Conservation (phyloP, 441 rosid species). For the Biscutella laevigata region DNA sequence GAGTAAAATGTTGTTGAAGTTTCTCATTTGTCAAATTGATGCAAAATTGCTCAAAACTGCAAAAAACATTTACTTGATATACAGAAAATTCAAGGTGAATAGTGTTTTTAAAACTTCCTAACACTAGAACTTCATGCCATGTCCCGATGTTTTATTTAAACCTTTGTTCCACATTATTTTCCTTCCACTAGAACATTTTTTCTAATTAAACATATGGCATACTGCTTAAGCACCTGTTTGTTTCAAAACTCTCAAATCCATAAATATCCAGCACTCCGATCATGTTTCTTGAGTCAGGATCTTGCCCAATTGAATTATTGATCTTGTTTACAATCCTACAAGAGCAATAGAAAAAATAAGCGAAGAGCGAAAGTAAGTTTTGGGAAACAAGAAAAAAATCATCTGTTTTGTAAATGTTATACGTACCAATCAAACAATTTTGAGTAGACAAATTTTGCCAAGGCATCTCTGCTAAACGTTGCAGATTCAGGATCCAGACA, state of each 20-base stretch:
- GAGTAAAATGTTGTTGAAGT: slow-evolving; percentile 96
- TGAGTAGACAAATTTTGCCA: slow-evolving; percentile 75
- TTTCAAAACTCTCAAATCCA: slow-evolving; percentile 91
- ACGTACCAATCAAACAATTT: slow-evolving; percentile 83
- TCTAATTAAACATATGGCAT: slow-evolving; percentile 33
- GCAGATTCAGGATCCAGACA: slow-evolving; percentile 79
- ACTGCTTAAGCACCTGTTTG: slow-evolving; percentile 71
- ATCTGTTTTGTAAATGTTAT: neutral
- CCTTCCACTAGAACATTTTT: slow-evolving; percentile 10
- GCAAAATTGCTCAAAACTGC: slow-evolving; percentile 91
- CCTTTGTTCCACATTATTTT: neutral
- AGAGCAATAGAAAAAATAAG: slow-evolving; percentile 5
- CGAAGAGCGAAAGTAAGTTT: slow-evolving; percentile 6
- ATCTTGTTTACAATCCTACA: slow-evolving; percentile 77
- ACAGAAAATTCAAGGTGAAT: neutral
- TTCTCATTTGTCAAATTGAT: slow-evolving; percentile 97
- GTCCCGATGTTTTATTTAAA: slow-evolving; percentile 13
- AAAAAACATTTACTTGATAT: neutral
- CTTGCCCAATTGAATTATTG: slow-evolving; percentile 78
- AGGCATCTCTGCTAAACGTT: slow-evolving; percentile 64
- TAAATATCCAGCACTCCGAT: slow-evolving; percentile 87
- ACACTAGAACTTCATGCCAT: neutral
- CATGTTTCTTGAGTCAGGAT: slow-evolving; percentile 54
- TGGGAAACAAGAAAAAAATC: slow-evolving; percentile 1
- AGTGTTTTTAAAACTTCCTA: slow-evolving; percentile 1